Evolutionary conservation across 768 basidiomycete genomes (phyloP).

Genomic region (Boletus eberwhitei): DNA sequence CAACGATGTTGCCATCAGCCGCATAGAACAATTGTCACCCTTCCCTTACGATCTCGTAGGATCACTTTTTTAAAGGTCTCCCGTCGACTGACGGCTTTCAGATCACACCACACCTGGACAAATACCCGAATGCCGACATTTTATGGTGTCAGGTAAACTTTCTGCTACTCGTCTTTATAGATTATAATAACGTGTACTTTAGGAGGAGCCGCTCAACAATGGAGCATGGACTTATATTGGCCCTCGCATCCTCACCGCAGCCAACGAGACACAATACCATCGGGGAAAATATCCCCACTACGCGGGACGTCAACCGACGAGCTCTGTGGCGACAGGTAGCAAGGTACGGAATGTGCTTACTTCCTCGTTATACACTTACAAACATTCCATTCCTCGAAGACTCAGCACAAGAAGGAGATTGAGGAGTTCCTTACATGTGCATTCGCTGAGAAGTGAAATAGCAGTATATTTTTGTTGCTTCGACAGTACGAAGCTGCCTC

Average conservation of each 20-base stretch:
- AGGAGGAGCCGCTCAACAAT: constrained; percentile 96
- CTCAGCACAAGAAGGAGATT: constrained; percentile 88
- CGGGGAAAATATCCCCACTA: constrained; percentile 87
- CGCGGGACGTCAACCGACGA: constrained; percentile 89
- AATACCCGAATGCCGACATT: constrained; percentile 91
- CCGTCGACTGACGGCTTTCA: constrained; percentile 28
- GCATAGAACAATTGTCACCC: constrained; percentile 93
- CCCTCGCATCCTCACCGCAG: constrained; percentile 91
- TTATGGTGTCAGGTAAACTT: constrained; percentile 80
- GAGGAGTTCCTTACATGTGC: constrained; percentile 66
- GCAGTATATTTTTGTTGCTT: background rate
- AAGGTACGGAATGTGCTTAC: constrained; percentile 51
- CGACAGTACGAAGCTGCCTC: background rate
- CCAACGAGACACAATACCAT: constrained; percentile 86
- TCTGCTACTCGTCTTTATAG: background rate
- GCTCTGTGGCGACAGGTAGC: constrained; percentile 90
- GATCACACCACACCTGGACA: constrained; percentile 92
- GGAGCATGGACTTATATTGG: constrained; percentile 97
- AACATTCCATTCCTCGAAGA: constrained; percentile 34
- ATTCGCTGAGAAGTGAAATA: constrained; percentile 38
- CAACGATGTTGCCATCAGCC: constrained; percentile 90
- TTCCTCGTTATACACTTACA: background rate
- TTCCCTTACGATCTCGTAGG: constrained; percentile 94
- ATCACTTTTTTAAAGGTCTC: constrained; percentile 6
- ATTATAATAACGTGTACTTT: constrained; percentile 9